These are phyloP conservation scores for Eimeria brunetti DNA, from an alignment of 169 alveolate genomes.

Conservation along the genomic window DNA sequence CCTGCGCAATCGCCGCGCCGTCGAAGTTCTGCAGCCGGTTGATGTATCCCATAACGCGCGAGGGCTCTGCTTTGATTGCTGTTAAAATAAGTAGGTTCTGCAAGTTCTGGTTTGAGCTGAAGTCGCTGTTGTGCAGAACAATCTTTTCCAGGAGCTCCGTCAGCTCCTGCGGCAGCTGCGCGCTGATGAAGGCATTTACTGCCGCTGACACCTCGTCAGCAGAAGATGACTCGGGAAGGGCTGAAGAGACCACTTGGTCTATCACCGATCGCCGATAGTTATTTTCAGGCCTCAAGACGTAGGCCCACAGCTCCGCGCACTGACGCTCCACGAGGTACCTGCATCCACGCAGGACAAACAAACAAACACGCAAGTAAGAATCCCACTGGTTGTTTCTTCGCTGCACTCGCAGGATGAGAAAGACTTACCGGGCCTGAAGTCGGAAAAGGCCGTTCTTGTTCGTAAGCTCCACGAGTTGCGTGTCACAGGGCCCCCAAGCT, in stretches of 20 bases:
- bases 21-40: constrained; percentile 98
- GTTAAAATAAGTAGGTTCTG: constrained; percentile 96
- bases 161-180: constrained; percentile 96
- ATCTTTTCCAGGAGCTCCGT: constrained; percentile 97
- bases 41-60: constrained; percentile 96
- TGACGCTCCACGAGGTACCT: constrained; percentile 98
- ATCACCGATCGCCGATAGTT: constrained; percentile 96
- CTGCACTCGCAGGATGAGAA: neutral
- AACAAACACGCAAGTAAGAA: neutral
- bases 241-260: constrained; percentile 97
- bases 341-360: neutral
- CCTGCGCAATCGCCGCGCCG: constrained; percentile 97
- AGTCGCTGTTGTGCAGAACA: constrained; percentile 97
- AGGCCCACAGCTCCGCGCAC: constrained; percentile 97
- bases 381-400: neutral
- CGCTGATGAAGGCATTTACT: constrained; percentile 99
- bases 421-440: constrained; percentile 93
- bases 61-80: constrained; percentile 95
- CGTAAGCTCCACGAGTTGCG: constrained; percentile 96
- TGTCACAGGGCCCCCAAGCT: constrained; percentile 99
- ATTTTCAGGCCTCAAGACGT: constrained; percentile 94
- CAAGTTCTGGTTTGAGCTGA: constrained; percentile 97
- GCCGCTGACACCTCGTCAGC: constrained; percentile 97
- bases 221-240: constrained; percentile 97
- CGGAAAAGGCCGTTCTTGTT: constrained; percentile 98